Percentiles rank a stretch among this genome's conserved stretches.
phyloP scores from a whole-genome alignment of 345 rosid species.

The Nasturtium officinale region DNA sequence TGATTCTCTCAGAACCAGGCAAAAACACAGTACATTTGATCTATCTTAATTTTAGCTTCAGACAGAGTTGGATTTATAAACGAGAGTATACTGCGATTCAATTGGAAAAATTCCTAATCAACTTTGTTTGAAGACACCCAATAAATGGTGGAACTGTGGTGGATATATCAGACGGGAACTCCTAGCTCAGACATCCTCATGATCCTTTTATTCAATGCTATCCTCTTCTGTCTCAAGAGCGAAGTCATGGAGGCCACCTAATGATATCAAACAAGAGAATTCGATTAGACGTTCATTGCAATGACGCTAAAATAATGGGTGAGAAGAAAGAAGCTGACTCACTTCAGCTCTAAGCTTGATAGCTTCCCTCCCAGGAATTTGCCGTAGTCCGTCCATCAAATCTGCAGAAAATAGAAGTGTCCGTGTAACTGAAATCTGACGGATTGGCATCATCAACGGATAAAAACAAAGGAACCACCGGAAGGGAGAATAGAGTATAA shows the following conservation, averaged over 20 bases:
- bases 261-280: background rate
- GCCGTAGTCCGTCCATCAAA: constrained; percentile 90
- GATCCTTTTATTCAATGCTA: constrained; percentile 62
- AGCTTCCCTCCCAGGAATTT: constrained; percentile 88
- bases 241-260: constrained; percentile 91
- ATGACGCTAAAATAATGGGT: background rate
- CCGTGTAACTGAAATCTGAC: constrained; percentile 6
- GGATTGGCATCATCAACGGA: constrained; percentile 15
- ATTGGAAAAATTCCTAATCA: constrained; percentile 23
- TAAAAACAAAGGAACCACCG: background rate
- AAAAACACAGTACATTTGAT: background rate
- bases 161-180: constrained; percentile 53
- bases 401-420: constrained; percentile 45
- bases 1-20: background rate
- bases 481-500: background rate
- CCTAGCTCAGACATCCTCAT: constrained; percentile 85
- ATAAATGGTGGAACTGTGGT: constrained; percentile 19
- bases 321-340: constrained; percentile 28
- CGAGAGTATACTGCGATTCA: constrained; percentile 1
- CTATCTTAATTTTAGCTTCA: constrained; percentile 28
- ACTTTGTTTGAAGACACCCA: constrained; percentile 4
- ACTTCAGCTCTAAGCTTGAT: constrained; percentile 95
- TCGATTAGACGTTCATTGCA: background rate
- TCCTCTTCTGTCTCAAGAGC: constrained; percentile 60
- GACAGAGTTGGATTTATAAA: constrained; percentile 25